Percentiles rank a stretch among this genome's conserved stretches.
Conservation (phyloP, 331 rosid genomes). For the Erythrophleum ivorense region DNA sequence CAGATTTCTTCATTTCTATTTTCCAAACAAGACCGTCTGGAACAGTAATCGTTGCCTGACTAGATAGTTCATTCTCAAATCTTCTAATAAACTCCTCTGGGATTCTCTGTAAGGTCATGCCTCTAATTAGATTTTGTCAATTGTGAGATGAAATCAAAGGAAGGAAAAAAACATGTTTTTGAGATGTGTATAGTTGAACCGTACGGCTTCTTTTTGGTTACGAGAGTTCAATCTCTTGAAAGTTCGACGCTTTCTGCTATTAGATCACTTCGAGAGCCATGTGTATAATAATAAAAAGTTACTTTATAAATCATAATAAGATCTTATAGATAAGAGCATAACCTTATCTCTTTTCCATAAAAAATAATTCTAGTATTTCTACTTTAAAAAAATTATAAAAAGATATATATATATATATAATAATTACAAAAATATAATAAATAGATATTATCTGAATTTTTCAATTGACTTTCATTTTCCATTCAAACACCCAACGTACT, state of each 20-base stretch:
- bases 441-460: no score
- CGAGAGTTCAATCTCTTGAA: no score
- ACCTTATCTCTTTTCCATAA: no score
- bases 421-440: no score
- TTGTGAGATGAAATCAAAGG: not conserved
- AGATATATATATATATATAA: no score
- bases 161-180: not conserved
- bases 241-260: not conserved
- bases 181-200: not conserved
- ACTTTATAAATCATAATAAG: no score
- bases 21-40: slow-evolving; percentile 49
- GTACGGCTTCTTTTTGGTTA: not conserved
- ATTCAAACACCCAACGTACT: not conserved
- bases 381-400: no score
- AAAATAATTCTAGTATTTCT: no score
- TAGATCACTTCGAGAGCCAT: not conserved
- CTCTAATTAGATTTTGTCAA: not conserved
- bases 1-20: slow-evolving; percentile 38
- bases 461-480: no score
- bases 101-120: slow-evolving; percentile 38
- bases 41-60: slow-evolving; percentile 37
- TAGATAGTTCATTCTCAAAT: slow-evolving; percentile 44
- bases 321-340: no score
- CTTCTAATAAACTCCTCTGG: slow-evolving; percentile 39
- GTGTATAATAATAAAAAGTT: no score